phyloP scores from a whole-genome alignment of 768 basidiomycete genomes.

The Podaxis carcinomalis region DNA sequence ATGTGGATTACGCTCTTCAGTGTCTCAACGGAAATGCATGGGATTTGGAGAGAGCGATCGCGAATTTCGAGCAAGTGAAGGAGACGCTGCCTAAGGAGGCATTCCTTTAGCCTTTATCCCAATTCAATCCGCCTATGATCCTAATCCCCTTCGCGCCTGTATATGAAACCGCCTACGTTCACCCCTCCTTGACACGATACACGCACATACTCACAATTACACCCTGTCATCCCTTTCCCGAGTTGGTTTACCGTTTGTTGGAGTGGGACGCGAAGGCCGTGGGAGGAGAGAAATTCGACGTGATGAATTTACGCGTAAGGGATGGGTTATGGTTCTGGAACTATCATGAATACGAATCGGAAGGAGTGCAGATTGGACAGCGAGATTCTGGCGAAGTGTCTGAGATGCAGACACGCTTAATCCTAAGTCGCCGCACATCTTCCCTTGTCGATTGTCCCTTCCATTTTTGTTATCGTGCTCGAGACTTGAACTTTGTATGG shows the following conservation, averaged over 20 bases:
- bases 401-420: not conserved
- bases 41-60: constrained; percentile 74
- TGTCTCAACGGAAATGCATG: constrained; percentile 84
- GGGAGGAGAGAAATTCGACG: not conserved
- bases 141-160: not conserved
- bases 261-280: not conserved
- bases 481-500: not conserved
- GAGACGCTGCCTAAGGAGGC: constrained; percentile 57
- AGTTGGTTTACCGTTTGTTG: constrained; percentile 3
- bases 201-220: not conserved
- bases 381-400: not conserved
- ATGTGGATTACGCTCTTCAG: constrained; percentile 73
- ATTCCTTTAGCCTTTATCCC: constrained; percentile 33
- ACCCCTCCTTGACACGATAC: not conserved
- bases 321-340: not conserved
- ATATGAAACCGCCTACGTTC: not conserved
- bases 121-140: not conserved
- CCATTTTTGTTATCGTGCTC: not conserved
- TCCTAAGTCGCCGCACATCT: not conserved
- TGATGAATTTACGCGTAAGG: not conserved
- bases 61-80: constrained; percentile 88
- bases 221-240: not conserved
- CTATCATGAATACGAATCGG: not conserved
- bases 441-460: not conserved
- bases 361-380: not conserved